phyloP scores from a whole-genome alignment of 23 red algal species.

The Chondrus crispus region DNA sequence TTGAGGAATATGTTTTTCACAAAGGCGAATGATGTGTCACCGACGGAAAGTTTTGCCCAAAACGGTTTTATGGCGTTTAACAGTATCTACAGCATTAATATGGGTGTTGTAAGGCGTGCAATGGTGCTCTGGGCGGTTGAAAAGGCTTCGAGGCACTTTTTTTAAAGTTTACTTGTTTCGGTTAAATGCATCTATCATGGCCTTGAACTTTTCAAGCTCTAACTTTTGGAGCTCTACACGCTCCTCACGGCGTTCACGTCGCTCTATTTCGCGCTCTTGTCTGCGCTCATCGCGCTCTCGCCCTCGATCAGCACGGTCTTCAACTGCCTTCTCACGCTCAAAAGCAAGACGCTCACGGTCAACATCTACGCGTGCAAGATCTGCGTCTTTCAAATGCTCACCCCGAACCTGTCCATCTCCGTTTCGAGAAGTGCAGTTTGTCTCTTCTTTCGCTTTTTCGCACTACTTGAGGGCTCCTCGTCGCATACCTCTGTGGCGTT shows the following conservation, averaged over 20 bases:
- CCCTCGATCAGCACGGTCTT: not conserved
- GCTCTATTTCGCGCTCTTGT: not conserved
- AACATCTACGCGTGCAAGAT: not conserved
- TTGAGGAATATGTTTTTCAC: not conserved
- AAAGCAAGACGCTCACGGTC: not conserved
- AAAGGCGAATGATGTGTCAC: too few species aligned
- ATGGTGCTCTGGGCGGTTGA: too few species aligned
- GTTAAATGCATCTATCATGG: not conserved
- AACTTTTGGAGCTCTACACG: not conserved
- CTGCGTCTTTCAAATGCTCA: constrained; percentile 2
- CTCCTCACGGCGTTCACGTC: not conserved
- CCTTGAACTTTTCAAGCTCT: not conserved
- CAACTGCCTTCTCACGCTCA: not conserved
- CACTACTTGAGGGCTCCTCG: too few species aligned
- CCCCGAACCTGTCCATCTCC: not conserved
- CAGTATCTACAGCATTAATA: too few species aligned
- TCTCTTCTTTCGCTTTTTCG: too few species aligned
- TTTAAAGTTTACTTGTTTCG: too few species aligned
- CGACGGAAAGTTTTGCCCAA: too few species aligned
- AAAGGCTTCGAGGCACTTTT: too few species aligned
- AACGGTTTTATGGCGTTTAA: too few species aligned
- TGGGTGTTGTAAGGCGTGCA: too few species aligned
- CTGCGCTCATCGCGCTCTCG: not conserved
- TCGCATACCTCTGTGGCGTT: not conserved
- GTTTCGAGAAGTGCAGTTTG: not conserved